These are phyloP conservation scores for Phytophthora pluvialis DNA, from an alignment of 352 stramenopile species.

Conservation along the genomic window DNA sequence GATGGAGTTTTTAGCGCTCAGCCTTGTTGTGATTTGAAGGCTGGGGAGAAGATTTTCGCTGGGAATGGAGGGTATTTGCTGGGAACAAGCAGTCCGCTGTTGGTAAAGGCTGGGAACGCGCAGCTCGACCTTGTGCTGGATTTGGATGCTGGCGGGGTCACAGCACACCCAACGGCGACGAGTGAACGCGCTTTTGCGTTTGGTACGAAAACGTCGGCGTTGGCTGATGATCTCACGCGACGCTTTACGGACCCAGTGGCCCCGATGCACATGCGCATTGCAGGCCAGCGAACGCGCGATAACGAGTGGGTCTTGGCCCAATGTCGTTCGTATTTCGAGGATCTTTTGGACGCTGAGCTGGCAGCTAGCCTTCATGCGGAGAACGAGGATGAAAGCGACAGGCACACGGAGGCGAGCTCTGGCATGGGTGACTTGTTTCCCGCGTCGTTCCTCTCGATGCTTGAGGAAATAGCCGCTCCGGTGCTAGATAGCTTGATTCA, in stretches of 20 bases:
- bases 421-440: conserved; percentile 41
- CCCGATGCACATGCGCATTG: conserved; percentile 29
- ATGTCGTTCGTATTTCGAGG: conserved; percentile 71
- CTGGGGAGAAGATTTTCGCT: conserved; percentile 38
- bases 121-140: conserved; percentile 69
- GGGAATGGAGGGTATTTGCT: conserved; percentile 55
- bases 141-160: conserved; percentile 59
- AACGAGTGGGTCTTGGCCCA: conserved; percentile 66
- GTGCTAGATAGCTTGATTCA: conserved; percentile 42
- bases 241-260: conserved; percentile 30
- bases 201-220: conserved; percentile 45
- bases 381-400: conserved; percentile 12
- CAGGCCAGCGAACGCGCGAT: conserved; percentile 40
- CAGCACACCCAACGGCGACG: conserved; percentile 56
- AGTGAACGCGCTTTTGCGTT: conserved; percentile 62
- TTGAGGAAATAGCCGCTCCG: conserved; percentile 59
- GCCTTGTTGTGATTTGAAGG: conserved; percentile 46
- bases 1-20: conserved; percentile 50
- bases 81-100: conserved; percentile 56
- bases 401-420: background rate
- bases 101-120: conserved; percentile 57
- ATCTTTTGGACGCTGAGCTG: conserved; percentile 52
- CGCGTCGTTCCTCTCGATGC: conserved; percentile 51
- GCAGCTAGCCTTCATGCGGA: conserved; percentile 30
- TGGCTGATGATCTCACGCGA: conserved; percentile 29